Percentiles rank a stretch among this genome's conserved stretches.
Conservation (phyloP, 2,329 filamentous ascomycete genomes). For the Ambrosiella beaveri region DNA sequence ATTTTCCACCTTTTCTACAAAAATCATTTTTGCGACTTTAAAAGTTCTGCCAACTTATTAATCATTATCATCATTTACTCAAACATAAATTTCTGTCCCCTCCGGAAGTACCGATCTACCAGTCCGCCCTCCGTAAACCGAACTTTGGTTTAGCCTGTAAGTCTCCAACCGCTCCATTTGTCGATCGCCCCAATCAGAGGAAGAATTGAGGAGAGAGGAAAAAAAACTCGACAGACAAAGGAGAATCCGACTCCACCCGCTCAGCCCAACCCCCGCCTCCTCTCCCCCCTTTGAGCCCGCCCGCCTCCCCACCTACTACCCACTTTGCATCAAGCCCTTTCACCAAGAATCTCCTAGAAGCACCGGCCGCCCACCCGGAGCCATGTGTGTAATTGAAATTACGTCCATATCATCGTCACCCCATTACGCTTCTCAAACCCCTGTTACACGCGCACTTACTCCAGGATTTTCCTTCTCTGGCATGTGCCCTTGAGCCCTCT, state of each 20-base stretch:
- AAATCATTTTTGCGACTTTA: too few relatives aligned
- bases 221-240: background rate
- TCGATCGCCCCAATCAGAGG: background rate
- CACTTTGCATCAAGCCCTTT: background rate
- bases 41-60: too few relatives aligned
- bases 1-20: too few relatives aligned
- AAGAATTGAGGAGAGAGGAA: background rate
- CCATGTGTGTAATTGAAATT: slow-evolving; percentile 3
- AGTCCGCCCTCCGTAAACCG: background rate
- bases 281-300: background rate
- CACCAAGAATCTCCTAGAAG: background rate
- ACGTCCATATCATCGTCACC: background rate
- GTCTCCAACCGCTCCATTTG: background rate
- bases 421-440: slow-evolving; percentile 2
- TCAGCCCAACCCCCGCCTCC: background rate
- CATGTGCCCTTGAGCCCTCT: background rate
- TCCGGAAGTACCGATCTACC: background rate
- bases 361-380: slow-evolving; percentile 1
- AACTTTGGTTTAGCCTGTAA: background rate
- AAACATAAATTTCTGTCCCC: background rate
- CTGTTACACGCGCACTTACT: background rate
- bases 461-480: background rate
- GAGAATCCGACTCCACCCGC: background rate
- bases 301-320: background rate
- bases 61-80: background rate